Evolutionary conservation across 257 asterid genomes (phyloP).

Genomic region (Nicotiana obtusifolia): DNA sequence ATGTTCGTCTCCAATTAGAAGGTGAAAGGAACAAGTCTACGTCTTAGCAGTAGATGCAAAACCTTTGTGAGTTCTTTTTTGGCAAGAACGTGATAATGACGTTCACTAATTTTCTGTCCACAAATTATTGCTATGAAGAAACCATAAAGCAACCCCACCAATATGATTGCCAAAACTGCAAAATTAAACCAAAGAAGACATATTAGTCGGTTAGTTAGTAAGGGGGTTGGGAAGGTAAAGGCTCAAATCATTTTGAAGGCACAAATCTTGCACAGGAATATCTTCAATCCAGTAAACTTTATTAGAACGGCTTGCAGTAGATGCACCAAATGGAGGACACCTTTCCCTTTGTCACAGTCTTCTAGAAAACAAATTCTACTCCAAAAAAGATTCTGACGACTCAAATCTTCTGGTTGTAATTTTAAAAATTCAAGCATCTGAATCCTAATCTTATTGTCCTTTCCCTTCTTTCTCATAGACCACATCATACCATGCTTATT

Average conservation of each 20-base stretch:
- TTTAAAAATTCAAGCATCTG: not conserved
- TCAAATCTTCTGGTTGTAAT: not conserved
- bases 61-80: conserved; percentile 96
- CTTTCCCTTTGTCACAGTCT: not conserved
- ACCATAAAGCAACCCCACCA: conserved; percentile 98
- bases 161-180: conserved; percentile 84
- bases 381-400: not conserved
- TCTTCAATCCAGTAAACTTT: not conserved
- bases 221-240: not conserved
- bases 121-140: conserved; percentile 97
- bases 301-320: not conserved
- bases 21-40: not conserved
- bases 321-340: not conserved
- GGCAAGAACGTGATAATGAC: conserved; percentile 97
- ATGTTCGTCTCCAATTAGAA: not conserved
- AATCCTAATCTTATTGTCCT: not conserved
- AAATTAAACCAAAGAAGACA: conserved; percentile 7
- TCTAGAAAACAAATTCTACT: not conserved
- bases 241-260: conserved; percentile 1
- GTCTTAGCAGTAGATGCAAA: conserved; percentile 18
- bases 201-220: not conserved
- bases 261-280: not conserved
- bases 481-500: not conserved
- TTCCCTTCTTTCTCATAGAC: not conserved
- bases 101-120: conserved; percentile 93